Evolutionary conservation across 2,329 filamentous ascomycete species (phyloP).

Genomic region (Xylaria sp.): DNA sequence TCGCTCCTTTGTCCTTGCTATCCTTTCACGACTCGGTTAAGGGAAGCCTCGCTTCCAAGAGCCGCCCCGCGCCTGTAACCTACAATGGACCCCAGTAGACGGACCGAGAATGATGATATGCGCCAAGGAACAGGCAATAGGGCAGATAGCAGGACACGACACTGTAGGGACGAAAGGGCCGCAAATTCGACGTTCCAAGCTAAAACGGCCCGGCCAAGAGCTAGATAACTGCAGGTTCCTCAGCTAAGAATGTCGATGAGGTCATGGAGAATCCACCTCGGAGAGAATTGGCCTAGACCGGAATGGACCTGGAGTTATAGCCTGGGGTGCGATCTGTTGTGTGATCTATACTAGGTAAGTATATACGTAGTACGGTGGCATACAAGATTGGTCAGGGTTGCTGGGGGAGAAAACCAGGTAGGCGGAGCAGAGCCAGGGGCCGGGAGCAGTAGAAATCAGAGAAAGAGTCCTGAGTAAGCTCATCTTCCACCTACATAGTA

Average conservation of each 20-base stretch:
- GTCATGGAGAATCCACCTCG: constrained; percentile 44
- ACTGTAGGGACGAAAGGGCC: constrained; percentile 26
- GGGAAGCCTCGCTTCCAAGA: constrained; percentile 26
- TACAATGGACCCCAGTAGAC: constrained; percentile 34
- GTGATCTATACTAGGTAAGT: constrained; percentile 5
- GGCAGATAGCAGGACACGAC: constrained; percentile 2
- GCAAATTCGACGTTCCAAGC: constrained; percentile 31
- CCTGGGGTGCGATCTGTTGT: constrained; percentile 7
- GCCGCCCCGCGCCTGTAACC: constrained; percentile 32
- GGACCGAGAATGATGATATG: constrained; percentile 34
- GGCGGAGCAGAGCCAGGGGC: neutral
- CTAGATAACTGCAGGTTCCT: constrained; percentile 18
- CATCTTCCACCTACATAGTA: neutral
- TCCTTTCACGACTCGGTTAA: constrained; percentile 18
- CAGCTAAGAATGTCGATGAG: constrained; percentile 39
- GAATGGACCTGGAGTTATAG: constrained; percentile 9
- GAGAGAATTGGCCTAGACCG: constrained; percentile 36
- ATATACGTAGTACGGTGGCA: neutral
- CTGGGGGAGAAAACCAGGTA: constrained; percentile 9
- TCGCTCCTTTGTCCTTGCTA: constrained; percentile 30
- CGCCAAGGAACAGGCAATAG: constrained; percentile 19
- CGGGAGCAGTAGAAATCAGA: constrained; percentile 1
- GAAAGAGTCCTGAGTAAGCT: neutral
- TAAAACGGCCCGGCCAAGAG: constrained; percentile 29
- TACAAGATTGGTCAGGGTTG: constrained; percentile 10